Base-by-base conservation (phyloP, 106 monocot genomes). In the Apostasia ramifera region DNA sequence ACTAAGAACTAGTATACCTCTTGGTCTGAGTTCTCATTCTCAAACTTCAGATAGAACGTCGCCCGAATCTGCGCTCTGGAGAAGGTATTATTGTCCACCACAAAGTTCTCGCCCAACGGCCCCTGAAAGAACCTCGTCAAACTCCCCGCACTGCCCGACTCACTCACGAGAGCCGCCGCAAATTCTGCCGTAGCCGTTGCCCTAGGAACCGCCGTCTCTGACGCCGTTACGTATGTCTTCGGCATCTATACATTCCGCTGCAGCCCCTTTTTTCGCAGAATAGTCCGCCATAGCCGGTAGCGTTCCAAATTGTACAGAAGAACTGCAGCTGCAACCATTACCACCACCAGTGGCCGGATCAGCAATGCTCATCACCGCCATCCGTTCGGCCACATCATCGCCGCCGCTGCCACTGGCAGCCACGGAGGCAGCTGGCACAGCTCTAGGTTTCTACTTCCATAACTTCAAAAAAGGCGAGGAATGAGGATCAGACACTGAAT, bases 21-120 rank as follows among this genome's bases (percentile, higher is more conserved):
- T 64, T 93, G 92, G 56, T 98, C 92, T 5, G 98, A 98, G 75
- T 93, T 98, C 76, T 98, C 98, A 50, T 98, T 98, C 80, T 98
- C 98, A 61, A 98, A 93, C 44, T 98, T 93, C 0, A 93, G 98
- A 52, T 93, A 98, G 73, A 98, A 98, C 13, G 93, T 93, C 9
- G 97, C 97, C 53, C 97, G 74, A 52, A 98, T 80, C 72, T 89
- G 84, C 52, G 97, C 82, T 55, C 72, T 77, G 3, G 82, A 56
- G 44, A 87, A 93, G 15, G 92, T 85, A 61, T 71, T 71, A 10
- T 76, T 74, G 66, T 93, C 92, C 67, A 85, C 84, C 37, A 53
- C 76, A 39, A 93, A 93, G 64, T 88, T 72, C 10, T 76, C 86
- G 2, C 79, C 91, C 39, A 94, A 50, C 0, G 78, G 72, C 0